Evolutionary conservation across 1,284 basidiomycete species (phyloP).

Genomic region (Trichosporon sp.): DNA sequence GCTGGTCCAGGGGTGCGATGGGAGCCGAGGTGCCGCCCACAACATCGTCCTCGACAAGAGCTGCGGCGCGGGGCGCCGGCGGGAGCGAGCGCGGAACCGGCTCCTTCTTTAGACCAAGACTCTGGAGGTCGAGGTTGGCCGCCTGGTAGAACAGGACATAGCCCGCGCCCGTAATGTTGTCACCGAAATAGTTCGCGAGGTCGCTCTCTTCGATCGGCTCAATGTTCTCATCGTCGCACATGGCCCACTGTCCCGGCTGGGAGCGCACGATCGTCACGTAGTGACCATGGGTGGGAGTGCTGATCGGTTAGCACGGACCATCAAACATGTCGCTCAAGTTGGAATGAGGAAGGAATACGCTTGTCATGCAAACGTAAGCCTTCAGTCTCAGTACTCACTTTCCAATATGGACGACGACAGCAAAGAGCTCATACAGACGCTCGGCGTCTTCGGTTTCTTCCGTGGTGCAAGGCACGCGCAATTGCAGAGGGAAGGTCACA

Average conservation of each 20-base stretch:
- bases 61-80: slow-evolving; percentile 13
- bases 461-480: slow-evolving; percentile 94
- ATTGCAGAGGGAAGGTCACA: slow-evolving; percentile 91
- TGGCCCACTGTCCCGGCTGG: slow-evolving; percentile 72
- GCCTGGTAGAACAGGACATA: slow-evolving; percentile 99
- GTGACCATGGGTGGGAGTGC: slow-evolving; percentile 94
- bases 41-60: slow-evolving; percentile 19
- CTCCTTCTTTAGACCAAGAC: slow-evolving; percentile 62
- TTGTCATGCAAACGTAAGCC: background rate
- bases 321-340: background rate
- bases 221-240: slow-evolving; percentile 95
- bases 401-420: slow-evolving; percentile 96
- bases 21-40: slow-evolving; percentile 5
- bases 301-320: slow-evolving; percentile 49
- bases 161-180: slow-evolving; percentile 81
- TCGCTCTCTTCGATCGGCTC: slow-evolving; percentile 84
- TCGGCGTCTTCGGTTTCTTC: slow-evolving; percentile 86
- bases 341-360: slow-evolving; percentile 1
- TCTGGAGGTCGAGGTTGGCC: slow-evolving; percentile 72
- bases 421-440: slow-evolving; percentile 88
- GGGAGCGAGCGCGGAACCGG: slow-evolving; percentile 25
- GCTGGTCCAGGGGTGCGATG: slow-evolving; percentile 3
- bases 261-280: slow-evolving; percentile 94
- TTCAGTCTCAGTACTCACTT: slow-evolving; percentile 65
- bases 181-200: slow-evolving; percentile 92